A percentile compares a stretch with the other conserved stretches of the same genome.
phyloP scores from a whole-genome alignment of 179 eudicot species.

The Camellia oleifera region DNA sequence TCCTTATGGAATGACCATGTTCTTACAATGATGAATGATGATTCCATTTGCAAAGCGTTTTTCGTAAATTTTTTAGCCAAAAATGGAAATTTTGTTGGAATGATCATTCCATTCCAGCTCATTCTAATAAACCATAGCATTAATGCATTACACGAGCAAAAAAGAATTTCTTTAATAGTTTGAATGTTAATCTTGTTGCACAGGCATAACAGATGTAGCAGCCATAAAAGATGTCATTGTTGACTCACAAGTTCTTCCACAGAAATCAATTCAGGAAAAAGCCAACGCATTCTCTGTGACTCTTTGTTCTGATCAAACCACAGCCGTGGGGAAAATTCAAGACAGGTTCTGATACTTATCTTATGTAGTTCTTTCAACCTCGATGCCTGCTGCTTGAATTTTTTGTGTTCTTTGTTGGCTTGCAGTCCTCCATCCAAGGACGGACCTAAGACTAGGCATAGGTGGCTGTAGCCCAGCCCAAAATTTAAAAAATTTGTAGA shows the following conservation, averaged over 20 bases:
- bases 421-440: neutral
- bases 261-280: conserved; percentile 68
- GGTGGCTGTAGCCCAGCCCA: no score
- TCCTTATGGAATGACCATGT: no score
- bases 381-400: conserved; percentile 60
- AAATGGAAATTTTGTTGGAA: no score
- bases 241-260: conserved; percentile 38
- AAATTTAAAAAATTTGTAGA: no score
- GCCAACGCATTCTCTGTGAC: conserved; percentile 46
- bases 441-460: no score
- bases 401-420: neutral
- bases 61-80: no score
- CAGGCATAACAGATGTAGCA: conserved; percentile 83
- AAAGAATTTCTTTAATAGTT: no score
- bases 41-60: no score
- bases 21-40: no score
- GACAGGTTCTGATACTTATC: conserved; percentile 68
- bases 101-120: no score
- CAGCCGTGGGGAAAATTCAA: conserved; percentile 66
- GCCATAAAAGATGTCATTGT: conserved; percentile 53
- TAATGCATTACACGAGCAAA: no score
- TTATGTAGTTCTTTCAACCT: conserved; percentile 57
- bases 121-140: no score
- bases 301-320: conserved; percentile 54
- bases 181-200: neutral